Base-by-base conservation (phyloP, 306 rosid species). In the Glycine soja region DNA sequence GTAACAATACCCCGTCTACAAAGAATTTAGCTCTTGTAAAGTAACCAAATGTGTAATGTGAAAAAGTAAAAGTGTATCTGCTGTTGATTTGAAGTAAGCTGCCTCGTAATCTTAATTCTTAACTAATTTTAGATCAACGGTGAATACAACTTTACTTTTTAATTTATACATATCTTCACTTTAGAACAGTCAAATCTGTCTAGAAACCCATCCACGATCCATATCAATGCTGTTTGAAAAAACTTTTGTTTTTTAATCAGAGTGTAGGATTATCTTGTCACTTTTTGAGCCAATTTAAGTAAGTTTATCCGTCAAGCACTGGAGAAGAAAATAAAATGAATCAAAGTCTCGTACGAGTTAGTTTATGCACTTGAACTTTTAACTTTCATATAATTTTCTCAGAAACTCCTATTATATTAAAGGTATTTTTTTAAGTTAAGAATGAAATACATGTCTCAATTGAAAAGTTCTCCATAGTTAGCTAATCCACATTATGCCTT, bases 211-310 rank as follows among this genome's bases (percentile, higher is more conserved):
- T 24, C 30, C 30, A 24, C 30, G 1, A 14, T 14, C 70, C 19
- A 13, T 38, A 64, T 8, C 70, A 64, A 40, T 10, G 42, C 3
- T 53, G 48, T 51, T 81, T 64, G 50, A 4, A 73, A 53, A 24
- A 24, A 74, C 3, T 16, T 3, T 68, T 14, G 4, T 14, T 24
- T 77, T 63, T 56, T 75, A n/a, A n/a, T 38, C 40, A 15, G 48
- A 68, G n/a, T 67, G 62, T 53, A 43, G 42, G 52, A 66, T 74
- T 82, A 52, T 68, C 11, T 54, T 40, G 7, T 54, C 57, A 18
- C 43, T 18, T 75, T 59, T 66, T 51, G 10, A 67, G 14, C 16
- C 36, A 45, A 5, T 59, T 65, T 50, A 6, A 66, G 34, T 4
- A 8, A 67, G 9, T 40, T 40, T 66, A 40, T 40, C 32, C 32